Evolutionary conservation across 768 basidiomycete genomes (phyloP).

Genomic region (Lanmaoa rubissima): DNA sequence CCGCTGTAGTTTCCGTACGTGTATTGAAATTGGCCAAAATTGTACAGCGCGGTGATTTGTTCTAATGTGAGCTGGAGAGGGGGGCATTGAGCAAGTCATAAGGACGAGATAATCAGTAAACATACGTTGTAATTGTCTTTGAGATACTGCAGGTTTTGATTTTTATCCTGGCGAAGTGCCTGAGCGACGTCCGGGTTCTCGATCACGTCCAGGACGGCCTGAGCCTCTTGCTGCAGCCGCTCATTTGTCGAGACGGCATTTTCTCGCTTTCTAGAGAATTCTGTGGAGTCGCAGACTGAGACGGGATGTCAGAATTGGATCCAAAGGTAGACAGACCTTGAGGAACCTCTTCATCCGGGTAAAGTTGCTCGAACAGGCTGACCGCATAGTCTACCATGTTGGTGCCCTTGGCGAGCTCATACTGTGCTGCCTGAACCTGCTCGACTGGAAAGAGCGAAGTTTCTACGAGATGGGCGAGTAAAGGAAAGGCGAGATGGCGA

Average conservation of each 20-base stretch:
- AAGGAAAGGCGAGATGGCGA: conserved; percentile 90
- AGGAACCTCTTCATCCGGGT: conserved; percentile 69
- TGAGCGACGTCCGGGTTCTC: conserved; percentile 96
- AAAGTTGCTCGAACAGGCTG: conserved; percentile 72
- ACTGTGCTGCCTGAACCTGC: conserved; percentile 86
- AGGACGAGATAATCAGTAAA: conserved; percentile 3
- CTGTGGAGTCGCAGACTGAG: conserved; percentile 38
- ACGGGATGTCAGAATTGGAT: not conserved
- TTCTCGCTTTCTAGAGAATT: conserved; percentile 81
- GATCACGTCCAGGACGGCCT: conserved; percentile 92
- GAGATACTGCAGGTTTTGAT: conserved; percentile 91
- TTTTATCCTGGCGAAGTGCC: conserved; percentile 92
- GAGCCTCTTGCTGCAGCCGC: conserved; percentile 83
- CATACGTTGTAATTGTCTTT: conserved; percentile 89
- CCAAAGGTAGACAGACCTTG: conserved; percentile 47
- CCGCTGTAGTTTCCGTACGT: conserved; percentile 97
- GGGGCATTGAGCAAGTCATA: conserved; percentile 3
- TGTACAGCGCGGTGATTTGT: conserved; percentile 94
- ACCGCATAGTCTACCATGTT: conserved; percentile 98
- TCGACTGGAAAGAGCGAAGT: conserved; percentile 71
- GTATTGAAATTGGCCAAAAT: conserved; percentile 98
- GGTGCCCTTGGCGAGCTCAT: conserved; percentile 95
- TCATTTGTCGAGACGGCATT: conserved; percentile 83
- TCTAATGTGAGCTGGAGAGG: conserved; percentile 78
- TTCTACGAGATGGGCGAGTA: conserved; percentile 85